Evolutionary conservation across 805 yeast species (phyloP), one percentile per base, ranked within the genome.

Genomic region (Pichia rugopelliculosa): DNA sequence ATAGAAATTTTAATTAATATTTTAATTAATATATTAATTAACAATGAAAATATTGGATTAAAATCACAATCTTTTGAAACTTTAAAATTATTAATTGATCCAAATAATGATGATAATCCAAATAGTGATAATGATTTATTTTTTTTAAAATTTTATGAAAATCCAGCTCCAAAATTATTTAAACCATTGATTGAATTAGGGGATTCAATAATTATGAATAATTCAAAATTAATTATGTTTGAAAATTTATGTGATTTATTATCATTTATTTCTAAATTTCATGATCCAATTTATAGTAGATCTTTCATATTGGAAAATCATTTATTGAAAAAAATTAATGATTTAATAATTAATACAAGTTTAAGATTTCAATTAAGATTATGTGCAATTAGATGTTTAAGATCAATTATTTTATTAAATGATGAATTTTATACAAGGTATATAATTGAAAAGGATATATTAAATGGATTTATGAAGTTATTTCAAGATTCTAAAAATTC

Each of bases 41-140:
- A 76, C 20, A 95, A 85, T 50, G 67, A 71, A 11, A 80, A 80
- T 53, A 76, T 82, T 6, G 95, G 95, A 0, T 65, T 89, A 44
- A 82, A 84, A 58, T 78, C 85, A 7, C 96, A 89, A 62, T 84
- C 90, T 0, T 80, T 77, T 53, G 96, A 89, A 64, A 95, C 96
- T 1, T 65, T 90, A 42, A 82, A 82, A 59, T 79, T 82, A 2
- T 64, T 90, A 30, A 69, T 90, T 13, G 90, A 85, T 58, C 82
- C 87, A 1, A 66, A 52, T 8, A 60, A 55, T 41, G 25, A 41
- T 25, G 21, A 25, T 12, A 27, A 53, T 34, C 34, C 5, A 4
- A 54, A 52, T 22, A 62, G 57, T 10, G 66, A 56, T 36, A 68
- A 66, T 27, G 58, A 52, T 9, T 49, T 48, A 15, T 81, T 80